Base-by-base conservation (phyloP, 108 stramenopile species). In the Chaetoceros muelleri region DNA sequence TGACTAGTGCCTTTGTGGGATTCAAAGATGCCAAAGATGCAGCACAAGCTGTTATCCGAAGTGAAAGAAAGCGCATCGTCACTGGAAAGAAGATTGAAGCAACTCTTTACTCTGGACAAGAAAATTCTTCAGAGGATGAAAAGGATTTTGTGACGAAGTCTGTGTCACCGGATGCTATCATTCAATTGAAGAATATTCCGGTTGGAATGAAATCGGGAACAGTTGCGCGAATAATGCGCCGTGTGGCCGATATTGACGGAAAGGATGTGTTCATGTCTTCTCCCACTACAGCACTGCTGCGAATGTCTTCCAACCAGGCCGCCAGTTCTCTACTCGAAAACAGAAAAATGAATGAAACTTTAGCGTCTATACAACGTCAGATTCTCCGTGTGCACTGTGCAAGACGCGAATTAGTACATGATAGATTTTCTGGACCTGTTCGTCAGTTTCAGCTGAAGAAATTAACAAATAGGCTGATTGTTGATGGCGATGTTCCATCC, bases 401-500 rank as follows among this genome's bases (percentile, higher is more conserved):
- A 20, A 71, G 80, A 50, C 81, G 89, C 21, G 76, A 84, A 40
- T 65, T 85, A 13, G 77, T 76, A 10, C 76, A 76, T 52, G 66
- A 63, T 21, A 72, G 77, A 45, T 74, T 72, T 48, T 54, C 61
- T 27, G 75, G 78, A 5, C 56, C 67, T 28, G 55, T 59, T 48
- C 60, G 53, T 24, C 28, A 47, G 1, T 59, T 66, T 48, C 78
- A 71, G 28, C 40, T 48, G 23, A 67, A 72, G 3, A 81, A 83
- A 61, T 60, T 68, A 19, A 69, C 62, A 2, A 72, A 70, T 2
- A 54, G 69, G 21, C 64, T 92, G 30, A 70, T 87, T 55, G 85
- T 92, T 10, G 82, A 82, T 44, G 83, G 85, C 2, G 85, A 92
- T 45, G 71, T 84, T 60, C 90, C 90, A 19, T 82, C 85, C 48